A percentile compares a stretch with the other conserved stretches of the same genome.
phyloP scores from a whole-genome alignment of 2,329 filamentous ascomycete genomes.

The Penicillium psychrosexuale region DNA sequence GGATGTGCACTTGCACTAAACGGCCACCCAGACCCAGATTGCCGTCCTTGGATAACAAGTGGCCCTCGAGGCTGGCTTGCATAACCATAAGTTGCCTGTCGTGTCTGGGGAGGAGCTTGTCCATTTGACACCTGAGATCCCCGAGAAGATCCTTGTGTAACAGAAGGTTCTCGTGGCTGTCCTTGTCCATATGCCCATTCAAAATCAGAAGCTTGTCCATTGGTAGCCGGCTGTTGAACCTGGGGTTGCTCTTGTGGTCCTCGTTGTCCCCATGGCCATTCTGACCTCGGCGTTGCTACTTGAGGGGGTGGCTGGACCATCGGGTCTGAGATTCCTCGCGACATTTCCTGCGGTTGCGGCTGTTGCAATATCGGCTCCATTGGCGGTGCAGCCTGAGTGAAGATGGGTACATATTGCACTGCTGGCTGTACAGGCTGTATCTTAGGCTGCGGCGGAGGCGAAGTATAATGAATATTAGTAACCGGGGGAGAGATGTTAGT shows the following conservation, averaged over 20 bases:
- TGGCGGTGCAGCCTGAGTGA: conserved; percentile 51
- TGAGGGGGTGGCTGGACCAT: neutral
- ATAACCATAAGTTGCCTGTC: neutral
- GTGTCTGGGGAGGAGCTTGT: too few relatives aligned
- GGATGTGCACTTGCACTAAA: conserved; percentile 3
- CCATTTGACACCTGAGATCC: neutral
- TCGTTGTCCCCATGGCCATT: conserved; percentile 2
- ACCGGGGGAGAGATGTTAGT: conserved; percentile 12
- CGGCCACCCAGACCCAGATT: conserved; percentile 7
- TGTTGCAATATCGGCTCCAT: neutral
- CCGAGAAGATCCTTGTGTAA: neutral
- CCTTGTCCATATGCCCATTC: conserved; percentile 1
- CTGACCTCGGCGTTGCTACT: neutral
- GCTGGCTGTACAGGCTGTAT: neutral
- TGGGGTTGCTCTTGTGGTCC: neutral
- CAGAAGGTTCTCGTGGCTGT: neutral
- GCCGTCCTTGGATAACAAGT: conserved; percentile 3
- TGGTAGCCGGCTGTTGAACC: neutral
- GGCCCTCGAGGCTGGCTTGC: neutral
- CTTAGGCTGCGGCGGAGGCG: conserved; percentile 35
- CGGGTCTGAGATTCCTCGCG: neutral
- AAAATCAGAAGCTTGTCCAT: neutral
- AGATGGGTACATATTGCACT: conserved; percentile 54
- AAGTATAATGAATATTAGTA: conserved; percentile 16
- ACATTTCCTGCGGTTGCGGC: neutral